Evolutionary conservation across 2,329 filamentous ascomycete species (phyloP).

Genomic region (Aspergillus unguis): DNA sequence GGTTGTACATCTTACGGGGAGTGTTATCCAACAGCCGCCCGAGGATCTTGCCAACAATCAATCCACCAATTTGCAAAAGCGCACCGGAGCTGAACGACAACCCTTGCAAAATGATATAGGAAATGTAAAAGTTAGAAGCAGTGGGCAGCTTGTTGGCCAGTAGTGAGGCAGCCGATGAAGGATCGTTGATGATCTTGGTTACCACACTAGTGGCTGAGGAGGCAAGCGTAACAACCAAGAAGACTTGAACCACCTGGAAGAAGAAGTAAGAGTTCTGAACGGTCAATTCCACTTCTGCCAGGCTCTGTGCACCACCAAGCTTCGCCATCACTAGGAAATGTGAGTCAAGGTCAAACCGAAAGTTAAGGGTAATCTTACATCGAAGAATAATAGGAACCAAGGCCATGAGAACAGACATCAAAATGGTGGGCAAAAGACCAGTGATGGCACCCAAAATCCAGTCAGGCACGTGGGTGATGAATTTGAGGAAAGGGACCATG

Average conservation of each 20-base stretch:
- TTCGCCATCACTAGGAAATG: slow-evolving; percentile 64
- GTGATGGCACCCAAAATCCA: slow-evolving; percentile 78
- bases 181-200: slow-evolving; percentile 60
- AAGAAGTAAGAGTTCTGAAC: slow-evolving; percentile 86
- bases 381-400: slow-evolving; percentile 80
- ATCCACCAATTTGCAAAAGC: slow-evolving; percentile 69
- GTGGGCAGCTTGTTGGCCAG: slow-evolving; percentile 73
- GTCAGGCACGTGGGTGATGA: slow-evolving; percentile 67
- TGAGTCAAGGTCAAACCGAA: neutral
- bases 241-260: slow-evolving; percentile 75
- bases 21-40: slow-evolving; percentile 73
- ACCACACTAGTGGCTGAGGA: slow-evolving; percentile 73
- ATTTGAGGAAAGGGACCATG: slow-evolving; percentile 65
- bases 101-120: slow-evolving; percentile 91
- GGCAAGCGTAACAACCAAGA: slow-evolving; percentile 78
- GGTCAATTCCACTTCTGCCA: slow-evolving; percentile 77
- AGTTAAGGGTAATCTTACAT: slow-evolving; percentile 45
- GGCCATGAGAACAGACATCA: slow-evolving; percentile 80
- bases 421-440: slow-evolving; percentile 75
- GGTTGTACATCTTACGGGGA: slow-evolving; percentile 73
- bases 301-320: slow-evolving; percentile 73
- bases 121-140: slow-evolving; percentile 91
- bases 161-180: slow-evolving; percentile 59
- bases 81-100: slow-evolving; percentile 72
- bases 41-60: slow-evolving; percentile 70